These are phyloP conservation scores for Sindora glabra DNA, from an alignment of 306 rosid species.

Conservation along the genomic window DNA sequence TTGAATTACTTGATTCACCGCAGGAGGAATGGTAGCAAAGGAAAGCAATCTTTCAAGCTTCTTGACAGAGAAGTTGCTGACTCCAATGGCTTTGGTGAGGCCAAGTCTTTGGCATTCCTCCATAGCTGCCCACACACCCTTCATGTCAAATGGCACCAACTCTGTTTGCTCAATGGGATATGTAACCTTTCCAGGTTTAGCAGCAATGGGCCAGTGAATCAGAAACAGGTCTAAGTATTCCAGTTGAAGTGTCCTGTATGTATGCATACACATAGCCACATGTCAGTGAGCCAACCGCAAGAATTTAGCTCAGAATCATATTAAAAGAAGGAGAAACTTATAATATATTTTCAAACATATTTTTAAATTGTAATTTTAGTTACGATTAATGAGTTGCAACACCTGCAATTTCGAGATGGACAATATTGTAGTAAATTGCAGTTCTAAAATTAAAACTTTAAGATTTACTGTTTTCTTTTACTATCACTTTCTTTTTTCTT, in stretches of 20 bases:
- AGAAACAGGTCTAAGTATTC: slow-evolving; percentile 29
- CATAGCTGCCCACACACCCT: slow-evolving; percentile 70
- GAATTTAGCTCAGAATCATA: no score
- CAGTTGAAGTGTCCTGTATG: slow-evolving; percentile 32
- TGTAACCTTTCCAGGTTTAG: slow-evolving; percentile 31
- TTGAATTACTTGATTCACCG: slow-evolving; percentile 54
- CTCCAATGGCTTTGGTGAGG: slow-evolving; percentile 81
- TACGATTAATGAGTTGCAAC: no score
- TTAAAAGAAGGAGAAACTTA: no score
- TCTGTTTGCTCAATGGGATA: slow-evolving; percentile 37
- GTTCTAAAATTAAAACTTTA: no score
- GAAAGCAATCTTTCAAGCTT: slow-evolving; percentile 56
- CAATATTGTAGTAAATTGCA: no score
- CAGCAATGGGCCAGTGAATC: slow-evolving; percentile 36
- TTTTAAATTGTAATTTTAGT: no score
- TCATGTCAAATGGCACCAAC: slow-evolving; percentile 38
- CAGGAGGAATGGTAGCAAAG: slow-evolving; percentile 57
- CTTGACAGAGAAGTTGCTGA: slow-evolving; percentile 65
- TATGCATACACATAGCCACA: neutral
- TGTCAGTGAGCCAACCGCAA: neutral
- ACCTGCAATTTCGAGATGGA: no score
- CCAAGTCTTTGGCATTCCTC: slow-evolving; percentile 66
- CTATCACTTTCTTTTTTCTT: no score
- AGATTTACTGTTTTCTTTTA: no score
- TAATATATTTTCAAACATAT: no score